phyloP scores from a whole-genome alignment of 2,329 filamentous ascomycete species.

The Chaetomium sp. region DNA sequence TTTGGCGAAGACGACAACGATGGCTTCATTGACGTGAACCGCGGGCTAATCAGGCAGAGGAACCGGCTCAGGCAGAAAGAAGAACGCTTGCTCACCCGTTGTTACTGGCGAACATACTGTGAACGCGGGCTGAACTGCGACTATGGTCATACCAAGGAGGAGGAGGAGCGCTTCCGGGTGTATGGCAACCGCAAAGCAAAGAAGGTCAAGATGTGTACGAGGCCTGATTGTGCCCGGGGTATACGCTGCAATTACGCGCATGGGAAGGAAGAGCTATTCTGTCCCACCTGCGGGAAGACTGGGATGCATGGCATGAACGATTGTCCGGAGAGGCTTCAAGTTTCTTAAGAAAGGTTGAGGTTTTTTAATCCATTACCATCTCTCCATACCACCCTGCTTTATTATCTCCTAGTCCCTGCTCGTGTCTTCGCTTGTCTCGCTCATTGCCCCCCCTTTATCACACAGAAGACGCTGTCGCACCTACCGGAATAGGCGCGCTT shows the following conservation, averaged over 20 bases:
- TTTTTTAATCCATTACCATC: no score
- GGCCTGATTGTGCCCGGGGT: not conserved
- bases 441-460: no score
- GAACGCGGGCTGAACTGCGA: not conserved
- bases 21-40: not conserved
- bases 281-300: not conserved
- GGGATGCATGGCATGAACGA: not conserved
- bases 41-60: not conserved
- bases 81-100: not conserved
- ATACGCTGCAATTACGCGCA: not conserved
- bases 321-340: not conserved
- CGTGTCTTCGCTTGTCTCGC: no score
- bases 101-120: not conserved
- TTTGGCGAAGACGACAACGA: not conserved
- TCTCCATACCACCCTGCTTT: no score
- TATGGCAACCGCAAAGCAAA: not conserved
- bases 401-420: no score
- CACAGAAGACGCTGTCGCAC: no score
- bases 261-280: not conserved
- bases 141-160: not conserved
- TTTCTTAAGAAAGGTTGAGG: no score
- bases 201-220: not conserved
- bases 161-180: not conserved
- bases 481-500: no score
- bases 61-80: not conserved